A percentile compares a stretch with the other conserved stretches of the same genome.
Conservation (phyloP, 2,329 filamentous ascomycete genomes). For the Teratosphaeriaceae sp. region DNA sequence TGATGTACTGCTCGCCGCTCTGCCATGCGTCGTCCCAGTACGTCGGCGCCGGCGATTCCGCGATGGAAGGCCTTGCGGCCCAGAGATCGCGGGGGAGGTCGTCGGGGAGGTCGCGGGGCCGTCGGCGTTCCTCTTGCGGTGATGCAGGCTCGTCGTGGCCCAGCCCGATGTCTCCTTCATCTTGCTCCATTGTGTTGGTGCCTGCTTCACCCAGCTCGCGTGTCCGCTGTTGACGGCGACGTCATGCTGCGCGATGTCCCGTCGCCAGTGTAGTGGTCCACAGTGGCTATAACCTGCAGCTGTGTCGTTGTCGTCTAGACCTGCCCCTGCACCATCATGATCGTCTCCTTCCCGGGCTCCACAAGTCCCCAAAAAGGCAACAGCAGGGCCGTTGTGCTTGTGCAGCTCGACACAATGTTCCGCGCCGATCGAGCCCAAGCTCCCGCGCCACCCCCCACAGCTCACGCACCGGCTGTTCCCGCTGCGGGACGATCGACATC, state of each 20-base stretch:
- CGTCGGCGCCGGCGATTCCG: not conserved
- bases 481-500: too few relatives aligned
- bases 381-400: not conserved
- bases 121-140: not conserved
- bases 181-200: not conserved
- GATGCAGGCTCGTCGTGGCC: slow-evolving; percentile 1
- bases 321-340: too few relatives aligned
- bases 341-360: too few relatives aligned
- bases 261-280: too few relatives aligned
- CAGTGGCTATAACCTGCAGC: too few relatives aligned
- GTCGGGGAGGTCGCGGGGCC: not conserved
- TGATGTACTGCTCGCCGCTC: slow-evolving; percentile 83
- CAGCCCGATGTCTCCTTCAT: not conserved
- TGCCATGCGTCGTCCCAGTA: slow-evolving; percentile 4
- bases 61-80: not conserved
- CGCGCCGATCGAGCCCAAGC: not conserved
- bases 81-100: slow-evolving; percentile 1
- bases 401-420: not conserved
- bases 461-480: too few relatives aligned
- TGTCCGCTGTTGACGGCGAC: not conserved
- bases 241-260: not conserved
- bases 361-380: too few relatives aligned
- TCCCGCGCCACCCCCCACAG: not conserved
- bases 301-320: too few relatives aligned
- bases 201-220: not conserved